Evolutionary conservation across 1,284 basidiomycete species (phyloP).

Genomic region (Pseudomicrostroma phylloplanum): DNA sequence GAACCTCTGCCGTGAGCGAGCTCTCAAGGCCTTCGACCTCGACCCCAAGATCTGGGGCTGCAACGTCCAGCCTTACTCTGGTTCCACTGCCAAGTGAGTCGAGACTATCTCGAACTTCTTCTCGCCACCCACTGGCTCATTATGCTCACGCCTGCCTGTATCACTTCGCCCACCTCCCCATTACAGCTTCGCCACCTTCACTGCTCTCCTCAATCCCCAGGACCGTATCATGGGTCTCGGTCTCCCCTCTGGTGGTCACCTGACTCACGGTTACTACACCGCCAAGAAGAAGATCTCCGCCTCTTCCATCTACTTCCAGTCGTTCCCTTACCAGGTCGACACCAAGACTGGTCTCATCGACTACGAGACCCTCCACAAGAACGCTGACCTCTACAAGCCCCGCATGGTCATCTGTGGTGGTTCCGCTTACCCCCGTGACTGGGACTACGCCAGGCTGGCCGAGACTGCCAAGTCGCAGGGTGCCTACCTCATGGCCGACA

Average conservation of each 20-base stretch:
- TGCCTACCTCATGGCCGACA: slow-evolving; percentile 72
- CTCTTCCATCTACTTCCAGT: slow-evolving; percentile 99
- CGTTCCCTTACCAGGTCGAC: slow-evolving; percentile 82
- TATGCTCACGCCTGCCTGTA: not conserved
- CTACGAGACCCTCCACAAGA: slow-evolving; percentile 73
- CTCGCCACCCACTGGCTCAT: not conserved
- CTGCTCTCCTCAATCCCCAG: slow-evolving; percentile 91
- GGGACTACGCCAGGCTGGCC: slow-evolving; percentile 66
- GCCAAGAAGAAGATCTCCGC: slow-evolving; percentile 99
- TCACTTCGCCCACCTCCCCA: slow-evolving; percentile 19
- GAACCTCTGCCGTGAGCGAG: slow-evolving; percentile 86
- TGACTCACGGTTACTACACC: slow-evolving; percentile 97
- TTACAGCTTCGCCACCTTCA: slow-evolving; percentile 87
- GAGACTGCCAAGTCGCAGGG: slow-evolving; percentile 80
- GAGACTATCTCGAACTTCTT: not conserved
- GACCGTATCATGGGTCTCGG: slow-evolving; percentile 99
- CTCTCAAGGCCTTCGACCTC: slow-evolving; percentile 91
- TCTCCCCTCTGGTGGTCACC: slow-evolving; percentile 94
- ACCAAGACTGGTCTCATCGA: slow-evolving; percentile 75
- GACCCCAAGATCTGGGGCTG: slow-evolving; percentile 89
- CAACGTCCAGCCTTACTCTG: slow-evolving; percentile 99
- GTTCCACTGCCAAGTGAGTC: slow-evolving; percentile 69
- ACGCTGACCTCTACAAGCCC: slow-evolving; percentile 95
- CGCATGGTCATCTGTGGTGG: slow-evolving; percentile 94
- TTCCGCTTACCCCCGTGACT: slow-evolving; percentile 96